These are phyloP conservation scores for Rhizopogon vinicolor DNA, from an alignment of 768 basidiomycete species.

Conservation along the genomic window DNA sequence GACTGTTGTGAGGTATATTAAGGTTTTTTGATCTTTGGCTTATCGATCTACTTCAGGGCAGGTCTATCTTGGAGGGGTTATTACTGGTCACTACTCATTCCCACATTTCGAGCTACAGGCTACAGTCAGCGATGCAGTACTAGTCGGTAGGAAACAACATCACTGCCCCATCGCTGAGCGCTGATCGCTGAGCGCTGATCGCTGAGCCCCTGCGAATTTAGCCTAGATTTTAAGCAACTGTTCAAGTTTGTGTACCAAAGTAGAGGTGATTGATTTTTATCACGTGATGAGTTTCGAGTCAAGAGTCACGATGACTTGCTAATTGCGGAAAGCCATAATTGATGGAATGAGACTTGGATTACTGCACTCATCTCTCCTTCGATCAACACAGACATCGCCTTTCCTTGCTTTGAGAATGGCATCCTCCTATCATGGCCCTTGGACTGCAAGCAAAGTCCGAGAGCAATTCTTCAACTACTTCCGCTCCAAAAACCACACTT, in stretches of 20 bases:
- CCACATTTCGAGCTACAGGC: no score
- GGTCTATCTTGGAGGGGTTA: slow-evolving; percentile 11
- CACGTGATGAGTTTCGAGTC: slow-evolving; percentile 7
- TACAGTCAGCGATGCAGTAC: no score
- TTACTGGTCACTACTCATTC: no score
- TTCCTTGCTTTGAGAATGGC: slow-evolving; percentile 18
- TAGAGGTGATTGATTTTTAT: not conserved
- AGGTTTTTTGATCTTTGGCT: slow-evolving; percentile 13
- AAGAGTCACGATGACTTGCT: not conserved
- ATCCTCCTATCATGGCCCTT: slow-evolving; percentile 37
- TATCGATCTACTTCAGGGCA: slow-evolving; percentile 48
- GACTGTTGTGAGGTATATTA: not conserved
- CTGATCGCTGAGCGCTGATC: no score
- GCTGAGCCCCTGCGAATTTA: no score
- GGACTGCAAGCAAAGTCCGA: slow-evolving; percentile 82
- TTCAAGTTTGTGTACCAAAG: not conserved
- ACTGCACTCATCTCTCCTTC: slow-evolving; percentile 6
- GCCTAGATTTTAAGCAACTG: no score
- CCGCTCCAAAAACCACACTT: slow-evolving; percentile 71
- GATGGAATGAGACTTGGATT: slow-evolving; percentile 6
- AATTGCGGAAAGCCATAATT: slow-evolving; percentile 3
- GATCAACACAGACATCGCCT: slow-evolving; percentile 18
- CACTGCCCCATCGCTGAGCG: no score
- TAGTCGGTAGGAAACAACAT: not conserved
- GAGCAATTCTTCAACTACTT: slow-evolving; percentile 93